Percentiles rank a stretch among this genome's conserved stretches.
phyloP scores from a whole-genome alignment of 495 filamentous ascomycete species.

The Wilcoxina mikolae region DNA sequence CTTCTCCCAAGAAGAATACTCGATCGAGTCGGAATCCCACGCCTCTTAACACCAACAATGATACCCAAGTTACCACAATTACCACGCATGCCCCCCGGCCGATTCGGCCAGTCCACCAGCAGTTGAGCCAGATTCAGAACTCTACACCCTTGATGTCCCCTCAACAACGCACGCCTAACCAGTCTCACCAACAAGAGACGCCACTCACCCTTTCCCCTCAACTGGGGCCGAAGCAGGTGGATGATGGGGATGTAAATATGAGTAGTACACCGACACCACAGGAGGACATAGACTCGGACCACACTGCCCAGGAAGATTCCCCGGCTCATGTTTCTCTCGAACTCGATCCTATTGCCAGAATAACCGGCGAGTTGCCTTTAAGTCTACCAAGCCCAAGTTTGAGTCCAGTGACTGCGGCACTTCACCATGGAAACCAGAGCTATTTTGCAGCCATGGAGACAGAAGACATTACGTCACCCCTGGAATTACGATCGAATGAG shows the following conservation, averaged over 20 bases:
- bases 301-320: slow-evolving; percentile 7
- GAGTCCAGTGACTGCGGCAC: slow-evolving; percentile 64
- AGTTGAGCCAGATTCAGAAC: slow-evolving; percentile 27
- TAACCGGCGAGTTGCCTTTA: slow-evolving; percentile 52
- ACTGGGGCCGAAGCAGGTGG: slow-evolving; percentile 20
- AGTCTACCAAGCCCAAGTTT: slow-evolving; percentile 89
- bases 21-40: slow-evolving; percentile 27
- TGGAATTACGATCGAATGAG: slow-evolving; percentile 30
- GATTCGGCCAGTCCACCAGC: slow-evolving; percentile 28
- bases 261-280: slow-evolving; percentile 19
- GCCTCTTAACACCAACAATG: slow-evolving; percentile 22
- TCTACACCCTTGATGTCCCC: slow-evolving; percentile 18
- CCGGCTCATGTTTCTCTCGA: not conserved
- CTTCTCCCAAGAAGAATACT: slow-evolving; percentile 26
- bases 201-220: slow-evolving; percentile 29
- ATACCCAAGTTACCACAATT: slow-evolving; percentile 17
- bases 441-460: slow-evolving; percentile 29
- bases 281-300: slow-evolving; percentile 26
- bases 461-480: slow-evolving; percentile 26
- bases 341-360: not conserved
- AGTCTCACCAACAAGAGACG: slow-evolving; percentile 29
- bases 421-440: slow-evolving; percentile 30
- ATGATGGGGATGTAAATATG: slow-evolving; percentile 24
- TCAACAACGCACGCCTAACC: slow-evolving; percentile 10
- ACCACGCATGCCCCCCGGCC: slow-evolving; percentile 25